Conservation (phyloP, 1,284 basidiomycete species). For the Pholiota adiposa region DNA sequence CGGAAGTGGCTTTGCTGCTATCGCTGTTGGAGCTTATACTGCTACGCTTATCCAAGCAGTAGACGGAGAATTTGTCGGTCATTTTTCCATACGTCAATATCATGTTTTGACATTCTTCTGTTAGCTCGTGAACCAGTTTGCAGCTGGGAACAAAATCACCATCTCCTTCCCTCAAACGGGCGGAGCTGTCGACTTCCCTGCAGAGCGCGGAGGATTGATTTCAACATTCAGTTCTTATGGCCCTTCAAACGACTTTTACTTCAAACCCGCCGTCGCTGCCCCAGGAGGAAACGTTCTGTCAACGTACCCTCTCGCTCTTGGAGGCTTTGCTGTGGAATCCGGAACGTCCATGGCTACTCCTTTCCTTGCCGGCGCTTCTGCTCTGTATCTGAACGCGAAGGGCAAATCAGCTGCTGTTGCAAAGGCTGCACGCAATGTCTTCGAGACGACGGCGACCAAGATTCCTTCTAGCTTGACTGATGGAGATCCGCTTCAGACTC, state of each 20-base stretch:
- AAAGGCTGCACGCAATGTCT: conserved; percentile 47
- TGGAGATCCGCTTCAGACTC: conserved; percentile 57
- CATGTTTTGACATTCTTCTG: neutral
- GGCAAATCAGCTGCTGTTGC: conserved; percentile 48
- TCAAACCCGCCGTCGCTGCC: conserved; percentile 59
- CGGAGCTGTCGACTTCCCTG: conserved; percentile 33
- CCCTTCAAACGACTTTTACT: conserved; percentile 60
- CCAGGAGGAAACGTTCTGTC: conserved; percentile 67
- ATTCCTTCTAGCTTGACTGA: conserved; percentile 53
- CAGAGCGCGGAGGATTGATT: conserved; percentile 47
- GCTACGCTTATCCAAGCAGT: conserved; percentile 45
- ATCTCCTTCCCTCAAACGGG: conserved; percentile 55
- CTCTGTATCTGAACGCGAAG: conserved; percentile 62
- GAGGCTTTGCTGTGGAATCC: conserved; percentile 46
- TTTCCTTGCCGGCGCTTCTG: conserved; percentile 67
- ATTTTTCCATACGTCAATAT: neutral
- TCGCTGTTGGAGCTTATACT: conserved; percentile 43
- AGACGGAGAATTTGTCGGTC: conserved; percentile 37
- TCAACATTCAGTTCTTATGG: conserved; percentile 52
- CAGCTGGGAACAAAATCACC: conserved; percentile 37
- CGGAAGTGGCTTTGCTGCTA: conserved; percentile 42
- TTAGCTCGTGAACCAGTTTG: conserved; percentile 43
- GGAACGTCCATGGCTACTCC: conserved; percentile 53
- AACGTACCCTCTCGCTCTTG: conserved; percentile 49
- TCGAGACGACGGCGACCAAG: conserved; percentile 62